Conservation (phyloP, 2,329 filamentous ascomycete genomes). For the Alternaria sp. region DNA sequence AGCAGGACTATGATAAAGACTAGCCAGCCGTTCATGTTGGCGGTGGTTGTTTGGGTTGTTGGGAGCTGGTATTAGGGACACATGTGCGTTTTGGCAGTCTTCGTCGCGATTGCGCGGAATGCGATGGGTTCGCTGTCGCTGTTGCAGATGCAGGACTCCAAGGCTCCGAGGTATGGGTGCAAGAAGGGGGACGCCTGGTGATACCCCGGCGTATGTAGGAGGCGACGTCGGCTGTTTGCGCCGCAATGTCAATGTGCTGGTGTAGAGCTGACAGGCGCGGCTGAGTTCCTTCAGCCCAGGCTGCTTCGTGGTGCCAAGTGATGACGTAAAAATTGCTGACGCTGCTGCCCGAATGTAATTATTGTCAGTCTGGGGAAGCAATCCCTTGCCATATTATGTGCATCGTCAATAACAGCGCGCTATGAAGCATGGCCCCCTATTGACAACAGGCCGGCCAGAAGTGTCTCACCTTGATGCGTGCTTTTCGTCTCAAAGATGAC, state of each 20-base stretch:
- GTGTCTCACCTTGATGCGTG: slow-evolving; percentile 10
- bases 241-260: slow-evolving; percentile 22
- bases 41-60: slow-evolving; percentile 20
- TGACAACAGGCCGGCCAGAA: not conserved
- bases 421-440: not conserved
- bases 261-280: slow-evolving; percentile 30
- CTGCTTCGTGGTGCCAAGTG: slow-evolving; percentile 29
- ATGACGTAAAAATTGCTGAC: slow-evolving; percentile 37
- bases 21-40: slow-evolving; percentile 53
- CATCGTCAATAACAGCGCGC: not conserved
- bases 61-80: slow-evolving; percentile 13
- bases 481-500: slow-evolving; percentile 21
- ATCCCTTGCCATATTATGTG: not conserved
- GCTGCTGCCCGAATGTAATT: slow-evolving; percentile 8
- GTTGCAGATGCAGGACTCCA: not conserved
- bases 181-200: not conserved
- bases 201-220: not conserved
- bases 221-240: slow-evolving; percentile 15
- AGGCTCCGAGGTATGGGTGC: not conserved
- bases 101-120: slow-evolving; percentile 21
- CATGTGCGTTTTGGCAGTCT: slow-evolving; percentile 23
- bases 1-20: slow-evolving; percentile 78
- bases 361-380: not conserved
- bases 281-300: slow-evolving; percentile 28
- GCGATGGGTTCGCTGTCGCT: slow-evolving; percentile 10